Conservation (phyloP, 2,329 filamentous ascomycete genomes). For the Cercospora zeina region DNA sequence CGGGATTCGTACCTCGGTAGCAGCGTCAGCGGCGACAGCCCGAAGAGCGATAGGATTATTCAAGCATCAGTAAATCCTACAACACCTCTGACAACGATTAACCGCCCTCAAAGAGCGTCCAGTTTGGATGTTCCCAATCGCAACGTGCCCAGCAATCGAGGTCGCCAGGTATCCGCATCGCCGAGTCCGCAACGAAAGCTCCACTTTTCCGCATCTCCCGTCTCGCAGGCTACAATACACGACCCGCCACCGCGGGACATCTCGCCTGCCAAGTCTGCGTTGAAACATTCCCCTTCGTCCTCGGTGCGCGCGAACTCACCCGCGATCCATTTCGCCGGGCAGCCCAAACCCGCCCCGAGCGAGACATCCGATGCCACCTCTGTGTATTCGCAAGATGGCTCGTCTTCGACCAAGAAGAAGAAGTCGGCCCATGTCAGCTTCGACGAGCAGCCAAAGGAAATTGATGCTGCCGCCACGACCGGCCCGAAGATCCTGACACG, state of each 20-base stretch:
- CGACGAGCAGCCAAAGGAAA: conserved; percentile 54
- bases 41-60: conserved; percentile 16
- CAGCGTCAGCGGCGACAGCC: conserved; percentile 15
- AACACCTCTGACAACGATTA: conserved; percentile 29
- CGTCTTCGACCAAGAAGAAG: conserved; percentile 52
- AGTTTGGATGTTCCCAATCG: conserved; percentile 39
- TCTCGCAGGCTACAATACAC: conserved; percentile 62
- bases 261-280: conserved; percentile 74
- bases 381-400: conserved; percentile 39
- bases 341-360: conserved; percentile 50
- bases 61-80: conserved; percentile 32
- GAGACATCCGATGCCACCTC: conserved; percentile 61
- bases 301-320: conserved; percentile 47
- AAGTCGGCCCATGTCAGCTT: conserved; percentile 76
- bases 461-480: conserved; percentile 48
- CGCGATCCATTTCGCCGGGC: conserved; percentile 52
- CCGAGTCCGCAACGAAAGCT: conserved; percentile 67
- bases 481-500: conserved; percentile 40
- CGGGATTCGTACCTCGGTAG: conserved; percentile 23
- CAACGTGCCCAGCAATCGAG: conserved; percentile 23
- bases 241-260: conserved; percentile 69
- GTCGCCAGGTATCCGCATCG: conserved; percentile 34
- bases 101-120: conserved; percentile 31
- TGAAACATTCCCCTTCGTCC: conserved; percentile 65
- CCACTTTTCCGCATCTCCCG: conserved; percentile 63